Evolutionary conservation across 2,329 filamentous ascomycete species (phyloP), one percentile per base, ranked within the genome.

Genomic region (Penicillium sp.): DNA sequence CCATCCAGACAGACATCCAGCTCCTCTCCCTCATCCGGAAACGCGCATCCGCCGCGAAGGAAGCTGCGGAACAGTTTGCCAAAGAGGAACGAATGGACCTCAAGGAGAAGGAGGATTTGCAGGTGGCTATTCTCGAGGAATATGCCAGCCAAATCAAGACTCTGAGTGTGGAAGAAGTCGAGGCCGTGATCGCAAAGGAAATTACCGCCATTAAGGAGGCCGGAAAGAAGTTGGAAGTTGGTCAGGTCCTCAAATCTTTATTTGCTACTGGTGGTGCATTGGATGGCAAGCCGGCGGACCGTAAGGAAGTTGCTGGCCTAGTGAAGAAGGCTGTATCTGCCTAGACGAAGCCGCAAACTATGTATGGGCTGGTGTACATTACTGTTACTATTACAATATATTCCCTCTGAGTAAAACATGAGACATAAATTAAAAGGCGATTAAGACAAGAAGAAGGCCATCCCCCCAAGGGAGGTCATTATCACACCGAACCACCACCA

Each of bases 401-500:
- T 39, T 18, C 36, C 36, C 4, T 39, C 36, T 39, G 34, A 42
- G 13, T 6, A 41, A 9, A 21, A 24, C 23, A 28, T 42, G n/a
- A n/a, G 42, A 34, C 42, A 26, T 45, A 38, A 46, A 59, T 39
- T 48, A 44, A 54, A 33, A n/a, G 39, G 43, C 29, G 16, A 48
- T 57, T 50, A 72, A n/a, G 66, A 70, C 36, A 63, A 71, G 49
- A 74, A 63, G 31, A 74, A 55, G 10, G 64, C 63, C 29, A 74
- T 55, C 1, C 75, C 74, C 18, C 77, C 77, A 15, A 78, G 52
- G 12, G 72, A 72, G 10, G 74, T 77, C 65, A 78, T 71, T n/a
- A 76, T 58, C 10, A 79, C 64, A 15, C 77, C 77, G 47, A 76
- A 60, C 77, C 77, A 79, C 73, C 76, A 75, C 73, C 71, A 76